Evolutionary conservation across 2,329 filamentous ascomycete species (phyloP).

Genomic region (Aspergillus novoparasiticus): DNA sequence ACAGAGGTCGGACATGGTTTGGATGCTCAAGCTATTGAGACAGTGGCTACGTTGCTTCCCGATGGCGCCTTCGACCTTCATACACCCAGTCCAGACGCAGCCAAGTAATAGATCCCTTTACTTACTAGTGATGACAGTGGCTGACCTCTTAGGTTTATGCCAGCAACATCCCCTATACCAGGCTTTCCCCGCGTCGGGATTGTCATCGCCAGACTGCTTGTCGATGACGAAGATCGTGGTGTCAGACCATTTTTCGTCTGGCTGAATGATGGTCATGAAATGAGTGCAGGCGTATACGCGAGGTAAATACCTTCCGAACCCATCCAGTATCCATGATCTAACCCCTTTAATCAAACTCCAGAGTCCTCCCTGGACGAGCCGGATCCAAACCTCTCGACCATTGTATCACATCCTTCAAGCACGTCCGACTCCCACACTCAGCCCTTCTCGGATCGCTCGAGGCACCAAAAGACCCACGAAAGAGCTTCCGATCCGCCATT

Average conservation of each 20-base stretch:
- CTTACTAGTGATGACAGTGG: not conserved
- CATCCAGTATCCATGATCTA: not conserved
- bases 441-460: conserved; percentile 19
- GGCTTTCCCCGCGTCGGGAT: conserved; percentile 18
- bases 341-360: not conserved
- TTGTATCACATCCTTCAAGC: conserved; percentile 21
- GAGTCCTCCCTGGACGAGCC: not conserved
- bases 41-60: conserved; percentile 35
- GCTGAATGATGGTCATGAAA: conserved; percentile 18
- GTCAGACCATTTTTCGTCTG: conserved; percentile 22
- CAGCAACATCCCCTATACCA: conserved; percentile 18
- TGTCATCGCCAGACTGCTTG: conserved; percentile 22
- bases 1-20: conserved; percentile 45
- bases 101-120: conserved; percentile 33
- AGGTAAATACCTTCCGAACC: not conserved
- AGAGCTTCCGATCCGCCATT: conserved; percentile 14
- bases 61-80: conserved; percentile 39
- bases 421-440: conserved; percentile 18
- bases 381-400: conserved; percentile 20
- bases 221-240: conserved; percentile 21
- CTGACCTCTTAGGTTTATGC: conserved; percentile 18
- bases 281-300: conserved; percentile 18
- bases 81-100: conserved; percentile 33
- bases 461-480: conserved; percentile 10
- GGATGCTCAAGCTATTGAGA: conserved; percentile 43